Base-by-base conservation (phyloP, 805 yeast species). In the Phaffomyces antillensis region DNA sequence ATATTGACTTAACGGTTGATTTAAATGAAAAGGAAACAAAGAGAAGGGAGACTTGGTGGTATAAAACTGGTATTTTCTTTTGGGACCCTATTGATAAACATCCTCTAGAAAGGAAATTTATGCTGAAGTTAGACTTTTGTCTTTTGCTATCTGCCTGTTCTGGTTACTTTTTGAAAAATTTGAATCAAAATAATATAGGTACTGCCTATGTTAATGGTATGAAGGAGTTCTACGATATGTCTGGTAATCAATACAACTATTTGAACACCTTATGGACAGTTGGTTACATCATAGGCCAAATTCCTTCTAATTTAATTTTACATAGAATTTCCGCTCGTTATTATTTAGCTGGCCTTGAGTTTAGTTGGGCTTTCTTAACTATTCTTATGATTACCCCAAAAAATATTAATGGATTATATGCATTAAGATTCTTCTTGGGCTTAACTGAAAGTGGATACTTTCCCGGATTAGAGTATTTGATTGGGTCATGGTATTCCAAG, bases 231-330 rank as follows among this genome's bases (percentile, higher is more conserved):
- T 69, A 64, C 42, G 43, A 54, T n/a, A 67, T 72, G 70, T 51
- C 55, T 32, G 65, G 60, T 25, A 68, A 67, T 44, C 73, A 75
- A 46, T 69, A 65, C 48, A 74, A 75, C 49, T 70, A 70, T 47
- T 50, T 73, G 53, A 57, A 62, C 9, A 66, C 77, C 0, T 48
- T 66, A 28, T 74, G 72, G 70, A 68, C 78, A 0, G 69, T 70
- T 20, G 80, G 79, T 11, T 74, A 75, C 46, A 65, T 73, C 35
- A 53, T 75, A 38, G 78, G 77, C 3, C 75, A 70, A 47, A 60
- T 73, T 23, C 79, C 79, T 5, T 66, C 76, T 0, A 67, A 67
- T 33, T 52, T 62, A 44, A 56, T 73, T 11, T 54, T 72, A 36
- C 72, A 67, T 48, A 54, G 65, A 35, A 58, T 71, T 7, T 64